A percentile compares a stretch with the other conserved stretches of the same genome.
phyloP scores from a whole-genome alignment of 257 asterid species.

The Misopates orontium region DNA sequence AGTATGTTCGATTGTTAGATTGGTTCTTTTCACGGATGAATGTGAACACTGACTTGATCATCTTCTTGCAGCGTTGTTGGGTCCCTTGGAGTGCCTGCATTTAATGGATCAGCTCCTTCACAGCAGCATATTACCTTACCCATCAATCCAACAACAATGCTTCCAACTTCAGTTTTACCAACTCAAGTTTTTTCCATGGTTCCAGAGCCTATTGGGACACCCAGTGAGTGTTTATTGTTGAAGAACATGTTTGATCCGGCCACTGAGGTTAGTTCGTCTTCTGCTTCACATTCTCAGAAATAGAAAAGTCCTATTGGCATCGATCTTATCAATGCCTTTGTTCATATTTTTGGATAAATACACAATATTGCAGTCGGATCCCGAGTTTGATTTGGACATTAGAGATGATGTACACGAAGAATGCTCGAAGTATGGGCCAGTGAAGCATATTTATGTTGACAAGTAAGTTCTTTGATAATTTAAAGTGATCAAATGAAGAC shows the following conservation, averaged over 20 bases:
- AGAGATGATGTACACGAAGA: conserved; percentile 90
- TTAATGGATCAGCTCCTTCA: conserved; percentile 67
- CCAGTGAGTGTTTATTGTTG: conserved; percentile 90
- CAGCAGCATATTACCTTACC: conserved; percentile 68
- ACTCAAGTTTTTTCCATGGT: conserved; percentile 58
- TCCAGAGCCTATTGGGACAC: conserved; percentile 89
- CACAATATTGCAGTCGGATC: conserved; percentile 63
- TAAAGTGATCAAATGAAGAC: no score
- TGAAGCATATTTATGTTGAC: conserved; percentile 88
- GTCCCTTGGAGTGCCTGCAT: conserved; percentile 61
- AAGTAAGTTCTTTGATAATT: conserved; percentile 49
- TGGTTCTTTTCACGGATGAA: no score
- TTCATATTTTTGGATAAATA: background rate
- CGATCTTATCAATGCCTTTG: background rate
- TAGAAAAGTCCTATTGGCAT: background rate
- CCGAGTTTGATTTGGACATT: conserved; percentile 91
- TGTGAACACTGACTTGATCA: conserved; percentile 19
- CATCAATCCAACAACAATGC: conserved; percentile 51
- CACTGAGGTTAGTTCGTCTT: conserved; percentile 60
- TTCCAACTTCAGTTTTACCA: conserved; percentile 51
- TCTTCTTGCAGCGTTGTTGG: conserved; percentile 56
- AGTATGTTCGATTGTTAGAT: background rate
- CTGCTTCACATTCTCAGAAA: background rate
- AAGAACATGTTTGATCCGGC: conserved; percentile 98
- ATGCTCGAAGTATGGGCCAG: conserved; percentile 87